A percentile compares a stretch with the other conserved stretches of the same genome.
Evolutionary conservation across 2,329 filamentous ascomycete genomes (phyloP).

Genomic region (Paraconiothyrium brasiliense): DNA sequence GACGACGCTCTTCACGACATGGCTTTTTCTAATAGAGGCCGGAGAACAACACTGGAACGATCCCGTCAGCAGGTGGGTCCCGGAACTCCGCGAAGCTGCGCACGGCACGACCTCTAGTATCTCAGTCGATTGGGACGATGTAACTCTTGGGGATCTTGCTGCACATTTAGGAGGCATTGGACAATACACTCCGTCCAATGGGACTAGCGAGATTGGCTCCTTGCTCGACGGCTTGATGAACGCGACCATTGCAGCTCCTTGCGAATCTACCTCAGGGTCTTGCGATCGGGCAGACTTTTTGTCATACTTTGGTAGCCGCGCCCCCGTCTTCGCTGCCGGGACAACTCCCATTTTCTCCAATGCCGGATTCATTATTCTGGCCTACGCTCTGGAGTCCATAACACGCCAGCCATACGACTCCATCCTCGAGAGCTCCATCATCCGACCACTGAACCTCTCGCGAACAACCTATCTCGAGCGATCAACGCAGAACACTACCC

Average conservation of each 20-base stretch:
- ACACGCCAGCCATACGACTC: constrained; percentile 52
- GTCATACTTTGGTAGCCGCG: not conserved
- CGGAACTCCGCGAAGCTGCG: constrained; percentile 25
- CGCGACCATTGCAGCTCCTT: not conserved
- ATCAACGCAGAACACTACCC: constrained; percentile 13
- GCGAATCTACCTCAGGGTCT: not conserved
- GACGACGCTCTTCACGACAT: constrained; percentile 50
- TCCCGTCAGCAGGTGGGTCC: constrained; percentile 40
- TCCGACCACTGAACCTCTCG: constrained; percentile 55
- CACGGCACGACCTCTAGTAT: constrained; percentile 20
- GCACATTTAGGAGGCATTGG: constrained; percentile 43
- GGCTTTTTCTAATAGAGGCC: constrained; percentile 48
- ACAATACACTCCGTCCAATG: not conserved
- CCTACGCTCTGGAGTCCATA: constrained; percentile 56
- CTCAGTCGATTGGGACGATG: constrained; percentile 38
- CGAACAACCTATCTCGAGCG: constrained; percentile 47
- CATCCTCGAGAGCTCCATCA: constrained; percentile 53
- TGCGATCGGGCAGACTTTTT: constrained; percentile 16
- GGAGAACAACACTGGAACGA: constrained; percentile 46
- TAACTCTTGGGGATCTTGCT: constrained; percentile 42
- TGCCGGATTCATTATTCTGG: constrained; percentile 56
- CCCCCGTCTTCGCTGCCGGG: constrained; percentile 55
- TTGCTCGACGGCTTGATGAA: not conserved
- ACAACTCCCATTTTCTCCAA: constrained; percentile 61
- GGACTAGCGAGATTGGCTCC: not conserved